phyloP scores from a whole-genome alignment of 768 basidiomycete genomes.

The Kwoniella dendrophila region DNA sequence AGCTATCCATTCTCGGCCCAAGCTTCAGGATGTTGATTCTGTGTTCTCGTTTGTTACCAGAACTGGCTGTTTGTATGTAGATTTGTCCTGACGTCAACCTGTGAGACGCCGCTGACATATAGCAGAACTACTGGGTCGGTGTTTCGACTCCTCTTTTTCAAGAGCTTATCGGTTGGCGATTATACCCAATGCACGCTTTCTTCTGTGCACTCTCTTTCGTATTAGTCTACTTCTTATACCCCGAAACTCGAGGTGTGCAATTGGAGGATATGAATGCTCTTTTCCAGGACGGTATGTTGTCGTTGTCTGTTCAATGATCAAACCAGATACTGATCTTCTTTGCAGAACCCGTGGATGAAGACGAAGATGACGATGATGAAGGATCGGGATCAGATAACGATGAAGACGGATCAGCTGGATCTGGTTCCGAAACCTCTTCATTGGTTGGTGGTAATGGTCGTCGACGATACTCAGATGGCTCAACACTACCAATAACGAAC shows the following conservation, averaged over 20 bases:
- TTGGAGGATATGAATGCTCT: slow-evolving; percentile 53
- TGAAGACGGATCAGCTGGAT: slow-evolving; percentile 27
- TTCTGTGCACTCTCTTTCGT: slow-evolving; percentile 86
- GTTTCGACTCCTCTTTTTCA: slow-evolving; percentile 83
- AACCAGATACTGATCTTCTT: neutral
- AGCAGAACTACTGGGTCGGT: slow-evolving; percentile 80
- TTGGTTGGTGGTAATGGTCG: slow-evolving; percentile 17
- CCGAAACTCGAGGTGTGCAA: slow-evolving; percentile 53
- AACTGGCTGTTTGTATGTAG: slow-evolving; percentile 61
- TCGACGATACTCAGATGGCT: slow-evolving; percentile 21
- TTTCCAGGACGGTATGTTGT: slow-evolving; percentile 49
- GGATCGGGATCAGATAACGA: slow-evolving; percentile 40
- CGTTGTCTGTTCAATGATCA: neutral
- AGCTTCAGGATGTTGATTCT: neutral
- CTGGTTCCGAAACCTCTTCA: slow-evolving; percentile 37
- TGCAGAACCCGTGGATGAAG: slow-evolving; percentile 39
- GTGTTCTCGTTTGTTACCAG: slow-evolving; percentile 22
- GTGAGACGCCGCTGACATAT: slow-evolving; percentile 40
- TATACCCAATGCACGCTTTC: slow-evolving; percentile 95
- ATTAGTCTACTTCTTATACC: slow-evolving; percentile 58
- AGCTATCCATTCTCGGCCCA: slow-evolving; percentile 18
- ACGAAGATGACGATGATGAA: slow-evolving; percentile 34
- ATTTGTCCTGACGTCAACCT: neutral
- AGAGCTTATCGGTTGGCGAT: slow-evolving; percentile 81
- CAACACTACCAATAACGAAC: slow-evolving; percentile 37